A percentile compares a stretch with the other conserved stretches of the same genome.
These are phyloP conservation scores for Balamuthia mandrillaris DNA, from an alignment of 208 protist species.

Conservation along the genomic window DNA sequence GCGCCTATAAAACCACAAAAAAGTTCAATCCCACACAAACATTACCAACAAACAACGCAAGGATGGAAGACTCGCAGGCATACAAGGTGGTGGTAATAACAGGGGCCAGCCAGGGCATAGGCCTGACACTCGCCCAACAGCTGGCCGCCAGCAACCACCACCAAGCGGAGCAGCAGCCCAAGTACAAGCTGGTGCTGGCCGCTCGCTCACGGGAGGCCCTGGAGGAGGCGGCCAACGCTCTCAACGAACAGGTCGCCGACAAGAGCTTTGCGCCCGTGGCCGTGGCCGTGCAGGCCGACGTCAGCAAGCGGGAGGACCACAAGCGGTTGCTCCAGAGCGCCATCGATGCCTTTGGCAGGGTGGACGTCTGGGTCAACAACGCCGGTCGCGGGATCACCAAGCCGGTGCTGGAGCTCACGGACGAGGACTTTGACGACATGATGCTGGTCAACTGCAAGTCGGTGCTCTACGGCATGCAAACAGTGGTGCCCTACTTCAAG, in stretches of 20 bases:
- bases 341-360: neutral
- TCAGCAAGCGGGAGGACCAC: too few relatives aligned
- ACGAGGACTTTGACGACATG: neutral
- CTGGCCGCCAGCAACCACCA: neutral
- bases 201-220: too few relatives aligned
- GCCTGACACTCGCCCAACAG: neutral
- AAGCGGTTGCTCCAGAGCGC: neutral
- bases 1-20: too few relatives aligned
- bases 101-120: conserved; percentile 12
- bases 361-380: conserved; percentile 22
- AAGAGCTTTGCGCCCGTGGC: too few relatives aligned
- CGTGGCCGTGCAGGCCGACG: too few relatives aligned
- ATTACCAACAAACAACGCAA: too few relatives aligned
- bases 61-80: too few relatives aligned
- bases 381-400: neutral
- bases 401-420: neutral
- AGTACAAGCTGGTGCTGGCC: too few relatives aligned
- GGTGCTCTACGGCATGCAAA: neutral
- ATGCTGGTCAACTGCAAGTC: neutral
- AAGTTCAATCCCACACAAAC: too few relatives aligned
- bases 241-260: too few relatives aligned
- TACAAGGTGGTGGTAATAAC: conserved; percentile 38
- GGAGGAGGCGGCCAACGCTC: too few relatives aligned
- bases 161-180: too few relatives aligned
- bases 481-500: neutral